Base-by-base conservation (phyloP, 2,329 filamentous ascomycete genomes). In the Penicillium sp. region DNA sequence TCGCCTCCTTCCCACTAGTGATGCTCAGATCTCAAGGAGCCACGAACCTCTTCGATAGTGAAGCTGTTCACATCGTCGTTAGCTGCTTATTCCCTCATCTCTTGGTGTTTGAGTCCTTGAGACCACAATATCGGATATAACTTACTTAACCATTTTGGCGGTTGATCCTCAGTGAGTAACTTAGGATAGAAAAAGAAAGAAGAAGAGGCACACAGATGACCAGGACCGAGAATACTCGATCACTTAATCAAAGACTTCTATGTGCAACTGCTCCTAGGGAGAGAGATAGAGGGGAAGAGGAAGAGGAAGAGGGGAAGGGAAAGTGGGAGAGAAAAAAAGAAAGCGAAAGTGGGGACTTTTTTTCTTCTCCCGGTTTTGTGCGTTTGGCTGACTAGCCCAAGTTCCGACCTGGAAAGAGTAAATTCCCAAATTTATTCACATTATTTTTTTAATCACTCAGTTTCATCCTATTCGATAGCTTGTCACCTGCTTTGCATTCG, bases 61-160 rank as follows among this genome's bases (percentile, higher is more conserved):
- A 97, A 97, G 86, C 91, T 96, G 72, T 63, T 19, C 27, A 42
- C 33, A 38, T 9, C 16, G 35, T 22, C 25, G 31, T 34, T 28
- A 39, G 49, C 16, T 19, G 29, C 22, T 13, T n/a, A 6, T 29
- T n/a, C 16, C 22, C 22, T 46, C 13, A 11, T 42, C 8, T 5
- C 10, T 8, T 22, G 19, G 19, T 22, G 19, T 5, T 47, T 16
- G 37, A 22, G 19, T 49, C 36, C 41, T 34, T 34, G 54, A 52
- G 48, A 44, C 38, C 14, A 18, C 7, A 5, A 19, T 34, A 35
- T 35, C 13, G 22, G 22, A 7, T 25, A 25, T 25, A 7, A 92
- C 91, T 87, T 87, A 96, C 91, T 97, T 96, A 77, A 99, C 93
- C 93, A 99, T 99, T 76, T 90, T 96, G 87, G 80, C 89, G 88